Evolutionary conservation across 306 rosid genomes (phyloP).

Genomic region (Citrullus amarus): DNA sequence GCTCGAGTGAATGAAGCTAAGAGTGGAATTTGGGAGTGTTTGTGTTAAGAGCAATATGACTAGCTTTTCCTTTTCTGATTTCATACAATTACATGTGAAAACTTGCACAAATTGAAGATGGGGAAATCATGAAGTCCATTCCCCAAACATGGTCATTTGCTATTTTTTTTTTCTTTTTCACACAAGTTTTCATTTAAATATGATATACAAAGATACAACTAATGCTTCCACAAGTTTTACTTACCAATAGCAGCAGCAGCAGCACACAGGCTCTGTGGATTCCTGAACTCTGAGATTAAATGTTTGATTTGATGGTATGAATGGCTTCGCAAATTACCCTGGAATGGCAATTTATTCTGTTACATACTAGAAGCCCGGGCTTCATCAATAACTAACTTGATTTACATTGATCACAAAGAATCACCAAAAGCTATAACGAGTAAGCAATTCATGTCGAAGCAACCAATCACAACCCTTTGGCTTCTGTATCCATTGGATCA

Average conservation of each 20-base stretch:
- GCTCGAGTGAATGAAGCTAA: not conserved
- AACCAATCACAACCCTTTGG: slow-evolving; percentile 30
- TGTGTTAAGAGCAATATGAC: not conserved
- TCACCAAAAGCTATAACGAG: not conserved
- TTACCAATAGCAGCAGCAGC: not conserved
- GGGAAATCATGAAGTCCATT: not conserved
- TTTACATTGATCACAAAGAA: slow-evolving; percentile 13
- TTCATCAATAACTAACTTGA: not conserved
- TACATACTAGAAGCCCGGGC: not conserved
- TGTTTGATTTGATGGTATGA: not conserved
- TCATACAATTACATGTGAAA: not conserved
- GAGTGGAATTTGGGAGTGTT: not conserved
- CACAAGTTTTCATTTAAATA: not conserved
- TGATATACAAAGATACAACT: not conserved
- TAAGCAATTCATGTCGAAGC: not conserved
- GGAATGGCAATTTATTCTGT: not conserved
- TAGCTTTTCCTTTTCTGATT: not conserved
- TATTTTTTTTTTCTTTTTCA: not conserved
- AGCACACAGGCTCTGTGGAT: not conserved
- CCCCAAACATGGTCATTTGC: not conserved
- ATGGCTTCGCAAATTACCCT: not conserved
- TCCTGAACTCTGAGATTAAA: not conserved
- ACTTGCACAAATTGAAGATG: not conserved
- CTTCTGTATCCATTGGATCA: slow-evolving; percentile 43
- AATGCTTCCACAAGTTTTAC: not conserved